Conservation (phyloP, 2,329 filamentous ascomycete species). For the Epichloe typhina region DNA sequence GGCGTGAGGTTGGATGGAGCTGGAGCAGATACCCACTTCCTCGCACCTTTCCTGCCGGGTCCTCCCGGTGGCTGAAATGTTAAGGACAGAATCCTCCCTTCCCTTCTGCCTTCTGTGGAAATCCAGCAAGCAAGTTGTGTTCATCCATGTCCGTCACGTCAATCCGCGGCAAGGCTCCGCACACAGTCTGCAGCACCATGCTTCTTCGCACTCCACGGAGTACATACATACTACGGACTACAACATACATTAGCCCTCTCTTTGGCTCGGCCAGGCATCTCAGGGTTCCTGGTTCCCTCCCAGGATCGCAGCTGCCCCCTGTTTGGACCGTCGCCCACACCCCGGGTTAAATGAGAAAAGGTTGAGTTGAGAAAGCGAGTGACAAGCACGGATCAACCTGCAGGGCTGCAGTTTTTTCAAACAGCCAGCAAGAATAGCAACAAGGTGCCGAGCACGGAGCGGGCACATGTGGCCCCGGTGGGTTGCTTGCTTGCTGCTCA, state of each 20-base stretch:
- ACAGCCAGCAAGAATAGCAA: background rate
- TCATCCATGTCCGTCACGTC: background rate
- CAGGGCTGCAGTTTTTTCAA: background rate
- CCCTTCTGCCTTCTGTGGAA: background rate
- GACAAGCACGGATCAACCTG: background rate
- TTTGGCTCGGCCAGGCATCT: background rate
- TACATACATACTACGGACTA: background rate
- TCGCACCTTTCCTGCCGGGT: constrained; percentile 5
- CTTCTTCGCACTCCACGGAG: background rate
- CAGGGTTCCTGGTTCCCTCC: background rate
- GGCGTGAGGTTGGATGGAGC: too few relatives aligned
- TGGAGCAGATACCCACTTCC: too few relatives aligned
- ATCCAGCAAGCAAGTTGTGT: background rate
- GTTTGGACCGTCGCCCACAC: background rate
- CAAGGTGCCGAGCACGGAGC: background rate
- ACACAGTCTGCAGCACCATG: background rate
- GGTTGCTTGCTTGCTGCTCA: background rate
- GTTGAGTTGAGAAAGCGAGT: background rate
- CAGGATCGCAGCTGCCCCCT: background rate
- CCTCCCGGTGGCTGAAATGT: constrained; percentile 4
- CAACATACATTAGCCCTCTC: background rate
- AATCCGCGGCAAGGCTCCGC: background rate
- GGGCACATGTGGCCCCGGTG: background rate
- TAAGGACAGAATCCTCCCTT: background rate
- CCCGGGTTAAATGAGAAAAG: background rate